phyloP scores from a whole-genome alignment of 2,329 filamentous ascomycete genomes.

The Apiospora marii region DNA sequence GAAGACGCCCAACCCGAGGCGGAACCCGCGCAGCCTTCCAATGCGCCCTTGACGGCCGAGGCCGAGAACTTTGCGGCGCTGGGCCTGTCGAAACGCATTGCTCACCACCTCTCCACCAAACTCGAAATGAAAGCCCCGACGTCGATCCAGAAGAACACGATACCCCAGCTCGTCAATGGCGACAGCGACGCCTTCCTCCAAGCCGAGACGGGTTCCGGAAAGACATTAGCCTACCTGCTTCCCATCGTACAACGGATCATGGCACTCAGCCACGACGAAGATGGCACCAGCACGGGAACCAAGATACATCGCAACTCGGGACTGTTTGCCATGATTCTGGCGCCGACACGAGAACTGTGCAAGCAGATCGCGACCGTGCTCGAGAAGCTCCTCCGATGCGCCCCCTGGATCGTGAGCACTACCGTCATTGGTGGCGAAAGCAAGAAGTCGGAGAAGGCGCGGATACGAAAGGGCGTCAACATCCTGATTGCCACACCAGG shows the following conservation, averaged over 20 bases:
- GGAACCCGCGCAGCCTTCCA: conserved; percentile 77
- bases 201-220: conserved; percentile 96
- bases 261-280: conserved; percentile 68
- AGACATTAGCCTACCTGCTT: conserved; percentile 94
- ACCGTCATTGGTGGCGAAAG: conserved; percentile 77
- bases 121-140: conserved; percentile 90
- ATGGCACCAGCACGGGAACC: conserved; percentile 51
- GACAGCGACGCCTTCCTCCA: conserved; percentile 95
- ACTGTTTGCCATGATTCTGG: conserved; percentile 91
- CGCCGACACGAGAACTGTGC: conserved; percentile 91
- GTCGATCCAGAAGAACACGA: conserved; percentile 90
- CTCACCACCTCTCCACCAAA: conserved; percentile 83
- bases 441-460: conserved; percentile 86
- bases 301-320: conserved; percentile 84
- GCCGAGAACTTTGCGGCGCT: conserved; percentile 86
- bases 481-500: conserved; percentile 96
- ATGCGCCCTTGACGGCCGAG: conserved; percentile 86
- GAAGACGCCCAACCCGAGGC: conserved; percentile 56
- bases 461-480: conserved; percentile 91
- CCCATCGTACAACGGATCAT: conserved; percentile 91
- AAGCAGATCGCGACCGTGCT: conserved; percentile 92
- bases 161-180: conserved; percentile 79
- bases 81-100: conserved; percentile 81
- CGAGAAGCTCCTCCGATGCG: conserved; percentile 84
- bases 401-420: conserved; percentile 92